Evolutionary conservation across 2,329 filamentous ascomycete genomes (phyloP), one percentile per base, ranked within the genome.

Genomic region (Diplodia intermedia): DNA sequence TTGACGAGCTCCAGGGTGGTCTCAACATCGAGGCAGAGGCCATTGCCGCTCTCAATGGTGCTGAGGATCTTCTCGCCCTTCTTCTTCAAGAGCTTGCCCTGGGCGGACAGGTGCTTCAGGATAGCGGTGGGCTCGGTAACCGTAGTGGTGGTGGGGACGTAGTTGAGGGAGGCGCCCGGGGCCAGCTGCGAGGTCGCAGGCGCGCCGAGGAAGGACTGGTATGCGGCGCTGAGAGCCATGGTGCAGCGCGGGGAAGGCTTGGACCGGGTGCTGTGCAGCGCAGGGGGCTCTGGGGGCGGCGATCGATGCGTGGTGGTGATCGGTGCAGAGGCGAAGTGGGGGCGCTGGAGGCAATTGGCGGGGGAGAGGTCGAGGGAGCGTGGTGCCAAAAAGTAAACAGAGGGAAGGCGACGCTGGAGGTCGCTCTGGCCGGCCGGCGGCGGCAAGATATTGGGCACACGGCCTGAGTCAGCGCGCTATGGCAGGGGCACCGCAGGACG

Each of bases 71-170:
- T 90, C 79, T 97, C 89, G 73, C 90, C 88, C 81, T 92, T 94
- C 85, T 93, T 96, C 80, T 90, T 91, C 76, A 97, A 84, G 77
- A 91, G 86, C 77, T 89, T 90, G 73, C 86, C 85, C 77, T 93
- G 86, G 47, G 86, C 85, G 74, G 83, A 85, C 70, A 97, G 82
- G 80, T 98, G 94, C 82, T 92, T 93, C 81, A 94, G 83, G 78
- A 99, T 93, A 56, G 92, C 88, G 63, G 89, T 85, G 56, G 90
- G 80, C 72, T 92, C 89, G 70, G 86, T 84, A 76, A 96, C 84
- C 71, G 88, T 88, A 40, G 90, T 93, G 14, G 93, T 90, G 8
- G 94, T 97, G 67, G 94, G 93, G 79, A 98, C 90, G 83, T 98
- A 99, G 84, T 94, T 89, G 73, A 85, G 77, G 14, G 80, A 77